These are phyloP conservation scores for Thelephora terrestris DNA, from an alignment of 1,284 basidiomycete genomes.

Conservation along the genomic window DNA sequence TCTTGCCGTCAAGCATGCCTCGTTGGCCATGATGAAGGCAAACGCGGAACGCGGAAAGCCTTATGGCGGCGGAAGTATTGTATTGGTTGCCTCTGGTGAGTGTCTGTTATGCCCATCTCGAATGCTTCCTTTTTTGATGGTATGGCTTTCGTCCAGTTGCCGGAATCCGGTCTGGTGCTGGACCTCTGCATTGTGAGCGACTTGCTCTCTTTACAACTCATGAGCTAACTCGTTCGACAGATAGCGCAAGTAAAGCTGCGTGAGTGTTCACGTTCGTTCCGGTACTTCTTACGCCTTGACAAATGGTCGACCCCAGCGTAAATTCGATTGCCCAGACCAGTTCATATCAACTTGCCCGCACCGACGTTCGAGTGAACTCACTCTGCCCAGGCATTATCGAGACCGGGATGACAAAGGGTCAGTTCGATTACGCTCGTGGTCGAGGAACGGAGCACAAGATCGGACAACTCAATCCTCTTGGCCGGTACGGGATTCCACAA, in stretches of 20 bases:
- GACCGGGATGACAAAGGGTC: constrained; percentile 72
- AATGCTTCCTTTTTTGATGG: constrained; percentile 1
- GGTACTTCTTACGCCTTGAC: neutral
- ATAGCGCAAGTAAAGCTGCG: constrained; percentile 89
- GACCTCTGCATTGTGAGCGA: constrained; percentile 71
- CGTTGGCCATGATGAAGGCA: constrained; percentile 66
- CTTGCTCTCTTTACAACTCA: neutral
- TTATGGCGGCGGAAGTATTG: constrained; percentile 70
- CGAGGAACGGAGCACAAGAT: constrained; percentile 68
- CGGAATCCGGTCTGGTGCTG: constrained; percentile 79
- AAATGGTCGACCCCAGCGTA: constrained; percentile 38
- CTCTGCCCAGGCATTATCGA: constrained; percentile 90
- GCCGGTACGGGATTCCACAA: constrained; percentile 70
- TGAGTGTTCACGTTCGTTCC: constrained; percentile 27
- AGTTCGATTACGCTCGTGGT: constrained; percentile 70
- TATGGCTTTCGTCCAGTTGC: constrained; percentile 47
- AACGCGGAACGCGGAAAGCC: constrained; percentile 59
- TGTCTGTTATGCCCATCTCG: constrained; percentile 4
- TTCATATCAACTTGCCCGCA: constrained; percentile 72
- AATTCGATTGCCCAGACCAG: constrained; percentile 80
- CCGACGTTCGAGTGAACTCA: constrained; percentile 82
- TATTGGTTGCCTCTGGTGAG: constrained; percentile 81
- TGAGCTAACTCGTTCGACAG: constrained; percentile 27
- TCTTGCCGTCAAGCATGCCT: constrained; percentile 83
- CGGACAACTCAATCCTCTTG: constrained; percentile 80